Evolutionary conservation across 2,329 filamentous ascomycete genomes (phyloP).

Genomic region (Neonectria sp.): DNA sequence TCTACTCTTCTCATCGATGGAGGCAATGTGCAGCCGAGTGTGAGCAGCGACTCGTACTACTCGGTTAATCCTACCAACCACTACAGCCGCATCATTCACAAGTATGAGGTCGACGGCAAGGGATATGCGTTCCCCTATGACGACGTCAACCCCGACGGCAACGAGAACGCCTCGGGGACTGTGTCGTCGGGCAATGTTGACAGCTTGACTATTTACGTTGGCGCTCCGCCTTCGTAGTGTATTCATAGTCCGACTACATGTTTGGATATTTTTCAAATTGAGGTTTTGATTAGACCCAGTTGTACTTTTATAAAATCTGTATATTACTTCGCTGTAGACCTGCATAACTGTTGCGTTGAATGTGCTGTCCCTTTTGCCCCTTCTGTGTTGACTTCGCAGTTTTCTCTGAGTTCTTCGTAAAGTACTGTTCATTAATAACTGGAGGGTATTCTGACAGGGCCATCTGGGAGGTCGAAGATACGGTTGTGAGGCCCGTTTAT

Average conservation of each 20-base stretch:
- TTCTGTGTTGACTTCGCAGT: not conserved
- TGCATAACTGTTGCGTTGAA: not conserved
- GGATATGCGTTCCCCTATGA: slow-evolving; percentile 80
- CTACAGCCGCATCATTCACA: slow-evolving; percentile 74
- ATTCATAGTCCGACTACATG: slow-evolving; percentile 1
- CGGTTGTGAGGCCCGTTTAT: too few relatives aligned
- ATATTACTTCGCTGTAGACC: not conserved
- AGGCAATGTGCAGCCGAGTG: slow-evolving; percentile 62
- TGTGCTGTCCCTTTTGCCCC: not conserved
- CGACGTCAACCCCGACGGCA: slow-evolving; percentile 73
- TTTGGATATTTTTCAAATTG: slow-evolving; percentile 1
- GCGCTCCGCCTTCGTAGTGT: slow-evolving; percentile 33
- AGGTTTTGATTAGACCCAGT: not conserved
- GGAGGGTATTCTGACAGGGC: too few relatives aligned
- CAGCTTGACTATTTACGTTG: slow-evolving; percentile 49
- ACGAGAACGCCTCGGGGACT: slow-evolving; percentile 64
- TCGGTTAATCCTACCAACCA: slow-evolving; percentile 63
- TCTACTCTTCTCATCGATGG: slow-evolving; percentile 61
- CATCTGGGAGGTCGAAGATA: too few relatives aligned
- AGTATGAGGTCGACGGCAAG: slow-evolving; percentile 69
- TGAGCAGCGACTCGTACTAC: slow-evolving; percentile 61
- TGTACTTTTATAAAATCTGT: not conserved
- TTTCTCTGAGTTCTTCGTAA: not conserved
- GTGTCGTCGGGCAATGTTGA: slow-evolving; percentile 46
- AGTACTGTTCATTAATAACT: not conserved